These are phyloP conservation scores for Hypoxylon rubiginosum DNA, from an alignment of 2,329 filamentous ascomycete genomes.

Conservation along the genomic window DNA sequence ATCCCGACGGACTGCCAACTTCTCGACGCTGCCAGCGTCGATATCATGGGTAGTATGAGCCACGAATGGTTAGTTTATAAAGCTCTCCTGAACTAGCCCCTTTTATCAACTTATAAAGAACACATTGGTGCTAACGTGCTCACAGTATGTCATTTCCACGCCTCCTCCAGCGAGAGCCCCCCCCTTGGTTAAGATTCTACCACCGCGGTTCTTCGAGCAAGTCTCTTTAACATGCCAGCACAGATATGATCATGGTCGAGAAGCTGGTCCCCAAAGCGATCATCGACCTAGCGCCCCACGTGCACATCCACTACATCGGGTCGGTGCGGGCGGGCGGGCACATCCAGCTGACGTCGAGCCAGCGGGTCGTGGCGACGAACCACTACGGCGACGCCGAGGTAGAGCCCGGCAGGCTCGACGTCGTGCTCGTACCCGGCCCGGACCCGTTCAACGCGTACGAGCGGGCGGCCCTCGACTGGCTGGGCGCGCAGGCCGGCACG, in stretches of 20 bases:
- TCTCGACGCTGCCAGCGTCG: conserved; percentile 65
- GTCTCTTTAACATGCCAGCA: not conserved
- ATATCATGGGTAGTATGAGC: conserved; percentile 63
- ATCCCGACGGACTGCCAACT: conserved; percentile 62
- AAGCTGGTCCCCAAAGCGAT: conserved; percentile 55
- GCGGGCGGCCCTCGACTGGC: conserved; percentile 57
- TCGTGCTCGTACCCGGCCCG: conserved; percentile 65
- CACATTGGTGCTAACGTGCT: conserved; percentile 12
- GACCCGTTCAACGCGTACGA: conserved; percentile 56
- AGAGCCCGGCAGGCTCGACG: conserved; percentile 64
- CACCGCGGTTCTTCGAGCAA: not conserved
- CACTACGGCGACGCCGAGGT: conserved; percentile 61
- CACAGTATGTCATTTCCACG: conserved; percentile 18
- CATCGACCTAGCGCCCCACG: conserved; percentile 57
- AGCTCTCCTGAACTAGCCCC: not conserved
- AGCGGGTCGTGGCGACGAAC: conserved; percentile 58
- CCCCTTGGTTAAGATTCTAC: not conserved
- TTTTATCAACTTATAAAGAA: not conserved
- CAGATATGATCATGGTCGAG: conserved; percentile 49
- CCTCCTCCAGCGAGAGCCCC: not conserved
- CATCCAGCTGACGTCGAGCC: conserved; percentile 59
- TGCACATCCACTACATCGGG: conserved; percentile 63
- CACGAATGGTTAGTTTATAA: conserved; percentile 49
- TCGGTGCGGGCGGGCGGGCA: conserved; percentile 52
- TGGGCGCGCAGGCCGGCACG: conserved; percentile 57